A percentile compares a stretch with the other conserved stretches of the same genome.
These are phyloP conservation scores for Phytomonas francai DNA, from an alignment of 208 protist genomes.

Conservation along the genomic window DNA sequence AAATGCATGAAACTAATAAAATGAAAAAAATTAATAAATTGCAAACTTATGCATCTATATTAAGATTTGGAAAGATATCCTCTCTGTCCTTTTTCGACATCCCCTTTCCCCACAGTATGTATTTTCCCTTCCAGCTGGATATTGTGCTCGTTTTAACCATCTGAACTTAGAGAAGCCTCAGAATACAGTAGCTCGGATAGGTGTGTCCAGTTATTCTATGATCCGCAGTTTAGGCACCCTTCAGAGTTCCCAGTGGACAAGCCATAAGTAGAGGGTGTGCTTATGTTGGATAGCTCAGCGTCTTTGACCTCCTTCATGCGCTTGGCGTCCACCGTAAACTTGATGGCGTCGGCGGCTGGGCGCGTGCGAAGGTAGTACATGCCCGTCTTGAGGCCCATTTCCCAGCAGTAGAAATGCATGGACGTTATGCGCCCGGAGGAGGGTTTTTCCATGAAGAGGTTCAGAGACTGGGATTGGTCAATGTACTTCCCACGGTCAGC, in stretches of 20 bases:
- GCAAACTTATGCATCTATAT: neutral
- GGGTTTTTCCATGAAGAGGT: constrained; percentile 96
- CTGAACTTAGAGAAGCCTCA: neutral
- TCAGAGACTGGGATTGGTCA: constrained; percentile 98
- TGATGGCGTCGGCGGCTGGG: constrained; percentile 98
- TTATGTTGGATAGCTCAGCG: constrained; percentile 9
- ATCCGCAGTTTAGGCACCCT: constrained; percentile 85
- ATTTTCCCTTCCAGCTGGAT: neutral
- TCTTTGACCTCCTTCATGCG: constrained; percentile 66
- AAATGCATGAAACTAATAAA: neutral
- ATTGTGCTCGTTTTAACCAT: neutral
- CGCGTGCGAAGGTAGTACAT: constrained; percentile 99
- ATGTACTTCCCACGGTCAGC: constrained; percentile 98
- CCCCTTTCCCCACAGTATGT: neutral
- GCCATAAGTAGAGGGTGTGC: constrained; percentile 6
- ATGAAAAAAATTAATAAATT: constrained; percentile 1
- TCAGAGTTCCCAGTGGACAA: constrained; percentile 28
- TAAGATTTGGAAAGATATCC: neutral
- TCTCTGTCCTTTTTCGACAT: neutral
- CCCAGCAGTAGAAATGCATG: constrained; percentile 99
- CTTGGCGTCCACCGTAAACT: constrained; percentile 98
- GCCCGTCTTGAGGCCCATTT: constrained; percentile 98
- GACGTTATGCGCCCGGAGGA: constrained; percentile 95
- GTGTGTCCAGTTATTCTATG: constrained; percentile 21
- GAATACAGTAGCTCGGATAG: too few relatives aligned